These are phyloP conservation scores for Scenedesmus sp. DNA, from an alignment of 163 green algal genomes.

Conservation along the genomic window DNA sequence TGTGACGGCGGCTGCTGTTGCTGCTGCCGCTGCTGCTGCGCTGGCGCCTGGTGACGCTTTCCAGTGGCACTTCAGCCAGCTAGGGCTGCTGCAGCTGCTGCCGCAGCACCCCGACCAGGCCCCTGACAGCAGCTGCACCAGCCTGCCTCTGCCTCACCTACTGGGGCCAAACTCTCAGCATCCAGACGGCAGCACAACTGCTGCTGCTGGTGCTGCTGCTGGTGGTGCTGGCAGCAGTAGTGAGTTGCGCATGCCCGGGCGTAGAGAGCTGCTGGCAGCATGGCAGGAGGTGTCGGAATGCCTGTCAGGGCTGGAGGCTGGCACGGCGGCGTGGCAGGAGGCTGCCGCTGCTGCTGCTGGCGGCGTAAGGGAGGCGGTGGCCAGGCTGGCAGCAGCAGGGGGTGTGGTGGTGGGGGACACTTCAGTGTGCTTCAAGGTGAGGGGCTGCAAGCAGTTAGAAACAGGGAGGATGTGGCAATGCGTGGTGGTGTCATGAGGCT, in stretches of 20 bases:
- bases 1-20: not conserved
- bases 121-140: not conserved
- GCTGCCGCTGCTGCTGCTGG: not conserved
- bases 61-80: not conserved
- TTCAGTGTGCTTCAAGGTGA: slow-evolving; percentile 20
- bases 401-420: not conserved
- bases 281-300: slow-evolving; percentile 38
- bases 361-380: not conserved
- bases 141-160: not conserved
- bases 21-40: not conserved
- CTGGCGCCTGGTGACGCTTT: slow-evolving; percentile 13
- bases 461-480: too few relatives aligned
- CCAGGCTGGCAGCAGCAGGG: not conserved
- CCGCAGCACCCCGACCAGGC: not conserved
- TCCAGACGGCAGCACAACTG: not conserved
- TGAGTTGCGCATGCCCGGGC: not conserved
- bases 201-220: not conserved
- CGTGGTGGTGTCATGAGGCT: too few relatives aligned
- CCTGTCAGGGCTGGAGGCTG: not conserved
- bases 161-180: not conserved
- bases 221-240: not conserved
- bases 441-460: not conserved
- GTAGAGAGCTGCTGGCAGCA: not conserved
- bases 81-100: slow-evolving; percentile 18
- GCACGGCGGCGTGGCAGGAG: slow-evolving; percentile 17